Conservation (phyloP, 768 basidiomycete genomes). For the Cyathus striatus region DNA sequence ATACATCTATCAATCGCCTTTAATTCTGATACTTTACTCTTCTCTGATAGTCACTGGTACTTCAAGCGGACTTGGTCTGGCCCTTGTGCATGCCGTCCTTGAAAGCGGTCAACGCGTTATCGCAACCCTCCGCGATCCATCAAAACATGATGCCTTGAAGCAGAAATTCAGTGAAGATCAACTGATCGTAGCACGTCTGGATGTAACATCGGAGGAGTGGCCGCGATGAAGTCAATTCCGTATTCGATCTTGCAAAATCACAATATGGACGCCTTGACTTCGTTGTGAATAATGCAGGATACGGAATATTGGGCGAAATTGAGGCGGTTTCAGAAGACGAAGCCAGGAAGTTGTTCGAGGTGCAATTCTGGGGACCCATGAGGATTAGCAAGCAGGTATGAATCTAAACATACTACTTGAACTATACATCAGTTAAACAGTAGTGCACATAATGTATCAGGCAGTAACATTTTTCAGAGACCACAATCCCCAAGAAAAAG, state of each 20-base stretch:
- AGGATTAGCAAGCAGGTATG: neutral
- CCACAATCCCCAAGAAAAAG: neutral
- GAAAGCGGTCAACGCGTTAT: neutral
- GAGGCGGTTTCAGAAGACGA: neutral
- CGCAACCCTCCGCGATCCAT: neutral
- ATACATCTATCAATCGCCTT: too few species aligned
- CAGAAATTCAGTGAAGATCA: neutral
- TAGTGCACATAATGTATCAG: too few species aligned
- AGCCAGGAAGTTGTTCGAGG: neutral
- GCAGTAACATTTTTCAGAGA: constrained; percentile 15
- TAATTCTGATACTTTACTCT: too few species aligned
- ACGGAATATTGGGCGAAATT: neutral
- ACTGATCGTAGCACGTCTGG: neutral
- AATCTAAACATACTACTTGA: too few species aligned
- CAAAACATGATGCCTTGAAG: neutral
- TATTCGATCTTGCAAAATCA: neutral
- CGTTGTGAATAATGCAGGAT: neutral
- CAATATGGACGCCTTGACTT: neutral
- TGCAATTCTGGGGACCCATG: neutral
- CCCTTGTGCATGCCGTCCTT: neutral
- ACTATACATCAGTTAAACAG: too few species aligned
- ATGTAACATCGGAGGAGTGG: neutral
- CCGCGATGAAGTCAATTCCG: neutral
- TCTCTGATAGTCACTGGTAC: neutral
- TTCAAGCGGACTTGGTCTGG: neutral